Percentiles rank a stretch among this genome's conserved stretches.
These are phyloP conservation scores for Rhododendron vialii DNA, from an alignment of 148 eudicot genomes.

Conservation along the genomic window DNA sequence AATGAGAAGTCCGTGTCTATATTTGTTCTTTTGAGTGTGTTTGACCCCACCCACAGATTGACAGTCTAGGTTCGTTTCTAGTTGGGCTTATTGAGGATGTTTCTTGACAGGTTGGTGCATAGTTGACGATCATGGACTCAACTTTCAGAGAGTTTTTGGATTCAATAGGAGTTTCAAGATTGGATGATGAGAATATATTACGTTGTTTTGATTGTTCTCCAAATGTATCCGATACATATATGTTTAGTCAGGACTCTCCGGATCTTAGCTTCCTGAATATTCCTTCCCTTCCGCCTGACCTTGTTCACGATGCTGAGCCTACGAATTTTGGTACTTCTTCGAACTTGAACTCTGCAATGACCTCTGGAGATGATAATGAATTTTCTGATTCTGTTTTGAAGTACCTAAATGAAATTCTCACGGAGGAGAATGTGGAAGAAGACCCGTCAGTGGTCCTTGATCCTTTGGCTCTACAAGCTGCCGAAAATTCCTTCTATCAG, in stretches of 20 bases:
- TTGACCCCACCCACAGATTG: not conserved
- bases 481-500: constrained; percentile 51
- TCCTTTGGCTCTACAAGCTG: constrained; percentile 39
- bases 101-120: not conserved
- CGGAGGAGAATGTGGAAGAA: constrained; percentile 49
- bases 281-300: constrained; percentile 4
- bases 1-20: not conserved
- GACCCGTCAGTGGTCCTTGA: constrained; percentile 29
- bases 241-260: not conserved
- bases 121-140: constrained; percentile 2
- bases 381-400: constrained; percentile 41
- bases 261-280: constrained; percentile 18
- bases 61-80: not conserved
- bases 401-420: constrained; percentile 47
- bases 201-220: constrained; percentile 12
- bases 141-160: constrained; percentile 1
- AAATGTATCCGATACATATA: not conserved
- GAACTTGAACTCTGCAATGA: not conserved
- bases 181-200: constrained; percentile 11
- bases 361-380: constrained; percentile 24
- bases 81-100: not conserved
- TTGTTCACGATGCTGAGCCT: not conserved
- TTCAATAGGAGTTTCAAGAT: not conserved
- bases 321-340: not conserved
- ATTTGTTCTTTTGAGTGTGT: not conserved